Conservation (phyloP, 2,329 filamentous ascomycete genomes). For the Exophiala aquamarina region DNA sequence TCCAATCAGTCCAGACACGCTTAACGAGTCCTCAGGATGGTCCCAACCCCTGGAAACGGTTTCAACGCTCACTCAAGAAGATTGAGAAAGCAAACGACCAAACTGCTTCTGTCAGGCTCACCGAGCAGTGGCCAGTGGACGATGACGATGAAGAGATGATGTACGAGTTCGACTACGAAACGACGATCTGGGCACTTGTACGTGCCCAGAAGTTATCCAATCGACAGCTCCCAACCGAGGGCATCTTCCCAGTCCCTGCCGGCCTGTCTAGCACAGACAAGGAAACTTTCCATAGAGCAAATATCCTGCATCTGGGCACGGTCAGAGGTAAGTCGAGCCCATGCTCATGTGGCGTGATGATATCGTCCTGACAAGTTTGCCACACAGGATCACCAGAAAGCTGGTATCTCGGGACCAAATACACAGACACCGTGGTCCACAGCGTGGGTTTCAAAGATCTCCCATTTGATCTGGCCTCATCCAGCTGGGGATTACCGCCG, state of each 20-base stretch:
- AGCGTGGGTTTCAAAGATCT: background rate
- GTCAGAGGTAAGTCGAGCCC: background rate
- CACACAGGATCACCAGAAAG: constrained; percentile 2
- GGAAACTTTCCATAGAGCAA: background rate
- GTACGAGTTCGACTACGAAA: constrained; percentile 3
- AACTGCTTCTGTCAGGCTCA: background rate
- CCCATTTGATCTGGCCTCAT: background rate
- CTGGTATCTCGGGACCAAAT: constrained; percentile 5
- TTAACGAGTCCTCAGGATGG: background rate
- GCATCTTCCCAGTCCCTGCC: background rate
- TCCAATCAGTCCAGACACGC: no score
- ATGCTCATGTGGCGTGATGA: background rate
- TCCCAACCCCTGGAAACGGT: background rate
- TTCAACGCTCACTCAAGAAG: background rate
- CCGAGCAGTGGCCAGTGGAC: background rate
- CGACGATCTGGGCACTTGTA: background rate
- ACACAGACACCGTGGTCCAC: background rate
- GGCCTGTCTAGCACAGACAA: background rate
- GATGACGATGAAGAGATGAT: constrained; percentile 3
- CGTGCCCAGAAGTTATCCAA: background rate
- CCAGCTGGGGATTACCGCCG: background rate
- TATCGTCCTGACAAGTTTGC: background rate
- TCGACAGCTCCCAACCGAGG: background rate
- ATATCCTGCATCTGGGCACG: constrained; percentile 1
- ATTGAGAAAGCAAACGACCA: background rate